Evolutionary conservation across 768 basidiomycete species (phyloP).

Genomic region (Trametopsis cervina): DNA sequence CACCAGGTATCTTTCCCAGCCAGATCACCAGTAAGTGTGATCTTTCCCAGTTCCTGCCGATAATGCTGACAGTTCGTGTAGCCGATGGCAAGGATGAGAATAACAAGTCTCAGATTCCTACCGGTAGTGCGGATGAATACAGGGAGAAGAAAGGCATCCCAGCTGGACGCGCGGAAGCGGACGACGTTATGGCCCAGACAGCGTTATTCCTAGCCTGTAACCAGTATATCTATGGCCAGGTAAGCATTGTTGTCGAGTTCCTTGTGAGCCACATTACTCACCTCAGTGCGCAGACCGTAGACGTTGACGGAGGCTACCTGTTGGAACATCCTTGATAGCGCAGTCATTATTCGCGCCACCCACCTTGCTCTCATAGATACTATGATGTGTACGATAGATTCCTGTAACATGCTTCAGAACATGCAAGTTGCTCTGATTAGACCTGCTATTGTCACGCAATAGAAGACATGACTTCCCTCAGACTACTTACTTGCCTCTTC

Average conservation of each 20-base stretch:
- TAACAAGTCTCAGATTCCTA: constrained; percentile 27
- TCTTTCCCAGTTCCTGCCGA: neutral
- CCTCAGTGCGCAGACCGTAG: too few species aligned
- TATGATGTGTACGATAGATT: too few species aligned
- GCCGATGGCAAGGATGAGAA: constrained; percentile 22
- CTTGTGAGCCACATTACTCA: too few species aligned
- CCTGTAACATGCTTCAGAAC: too few species aligned
- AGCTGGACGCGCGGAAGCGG: constrained; percentile 28
- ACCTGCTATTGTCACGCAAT: too few species aligned
- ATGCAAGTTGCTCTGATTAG: too few species aligned
- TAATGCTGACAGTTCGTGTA: neutral
- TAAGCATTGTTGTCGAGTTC: constrained; percentile 11
- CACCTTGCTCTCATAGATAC: too few species aligned
- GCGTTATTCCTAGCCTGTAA: constrained; percentile 27
- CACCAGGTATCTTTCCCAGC: constrained; percentile 30
- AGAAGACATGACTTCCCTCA: too few species aligned
- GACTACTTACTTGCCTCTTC: too few species aligned
- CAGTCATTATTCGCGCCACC: neutral
- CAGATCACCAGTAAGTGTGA: constrained; percentile 28
- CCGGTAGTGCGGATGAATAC: constrained; percentile 21
- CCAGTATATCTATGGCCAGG: constrained; percentile 30
- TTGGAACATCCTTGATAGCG: neutral
- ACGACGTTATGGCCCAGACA: constrained; percentile 30
- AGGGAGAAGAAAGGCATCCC: constrained; percentile 29
- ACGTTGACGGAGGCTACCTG: neutral